Base-by-base conservation (phyloP, 148 eudicot species). In the Vaccinium darrowii region DNA sequence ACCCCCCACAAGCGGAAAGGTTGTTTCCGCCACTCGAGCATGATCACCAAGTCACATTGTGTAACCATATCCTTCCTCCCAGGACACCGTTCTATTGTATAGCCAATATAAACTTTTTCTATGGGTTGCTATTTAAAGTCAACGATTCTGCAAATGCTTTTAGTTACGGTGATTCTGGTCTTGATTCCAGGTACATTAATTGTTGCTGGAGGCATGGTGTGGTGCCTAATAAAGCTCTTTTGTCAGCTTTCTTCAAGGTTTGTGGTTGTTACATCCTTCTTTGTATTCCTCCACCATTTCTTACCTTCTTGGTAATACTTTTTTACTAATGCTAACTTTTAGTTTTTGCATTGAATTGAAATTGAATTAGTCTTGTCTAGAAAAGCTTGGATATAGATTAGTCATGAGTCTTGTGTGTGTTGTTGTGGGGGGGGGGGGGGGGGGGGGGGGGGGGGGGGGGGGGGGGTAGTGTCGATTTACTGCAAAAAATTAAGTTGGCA, bases 231-330 rank as follows among this genome's bases (percentile, higher is more conserved):
- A 82, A 78, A 85, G 85, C 87, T 60, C 82, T 90, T 84, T 47
- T 82, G 18, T 84, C 86, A 79, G 89, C 92, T 36, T 84, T 91
- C 62, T 71, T 84, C 81, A 88, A 88, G 93, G 93, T 91, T 86
- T 84, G 72, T 62, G 15, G 77, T 51, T 1, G 56, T 82, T 8
- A n/a, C 81, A 5, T n/a, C 39, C 72, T 9, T 43, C 83, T 49
- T 16, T 12, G 71, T 39, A 9, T 58, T 81, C 54, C 21, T 84
- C 54, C 50, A 52, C 49, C 16, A 65, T 75, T 56, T 50, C 33
- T 4, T 43, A 5, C 47, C 47, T 43, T 43, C 47, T 63, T 25
- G 25, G 16, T 62, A 69, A 73, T 51, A 81, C 14, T 36, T 73
- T 53, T 15, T 49, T 50, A 1, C 56, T 12, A 52, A 58, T 54